phyloP scores from a whole-genome alignment of 169 alveolate genomes.

The Theileria parva region DNA sequence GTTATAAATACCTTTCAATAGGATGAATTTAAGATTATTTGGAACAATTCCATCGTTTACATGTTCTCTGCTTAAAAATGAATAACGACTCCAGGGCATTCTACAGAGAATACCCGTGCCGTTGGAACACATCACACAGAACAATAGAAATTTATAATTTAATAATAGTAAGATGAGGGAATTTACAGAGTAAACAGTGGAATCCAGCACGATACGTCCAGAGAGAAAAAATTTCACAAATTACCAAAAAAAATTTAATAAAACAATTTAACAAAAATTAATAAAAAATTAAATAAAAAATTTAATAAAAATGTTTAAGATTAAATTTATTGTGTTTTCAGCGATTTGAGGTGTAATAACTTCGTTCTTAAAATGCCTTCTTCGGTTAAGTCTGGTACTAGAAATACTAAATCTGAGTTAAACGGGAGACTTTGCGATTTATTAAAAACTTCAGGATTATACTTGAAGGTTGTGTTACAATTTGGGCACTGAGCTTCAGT shows the following conservation, averaged over 20 bases:
- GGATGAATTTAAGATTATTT: not conserved
- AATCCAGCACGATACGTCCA: not conserved
- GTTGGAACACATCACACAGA: not conserved
- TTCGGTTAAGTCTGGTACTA: slow-evolving; percentile 56
- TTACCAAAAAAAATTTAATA: not conserved
- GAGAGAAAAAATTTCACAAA: not conserved
- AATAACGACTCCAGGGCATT: slow-evolving; percentile 37
- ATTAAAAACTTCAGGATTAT: slow-evolving; percentile 48
- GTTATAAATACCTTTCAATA: not conserved
- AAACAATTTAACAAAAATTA: not conserved
- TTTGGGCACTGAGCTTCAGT: slow-evolving; percentile 44
- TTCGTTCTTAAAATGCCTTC: slow-evolving; percentile 57
- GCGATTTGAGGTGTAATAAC: slow-evolving; percentile 1
- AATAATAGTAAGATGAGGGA: no score
- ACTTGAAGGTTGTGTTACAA: slow-evolving; percentile 39
- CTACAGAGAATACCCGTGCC: slow-evolving; percentile 12
- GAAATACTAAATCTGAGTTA: slow-evolving; percentile 39
- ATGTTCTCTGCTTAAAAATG: slow-evolving; percentile 1
- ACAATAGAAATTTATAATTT: not conserved
- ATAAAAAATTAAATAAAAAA: no score
- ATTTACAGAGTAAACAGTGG: not conserved
- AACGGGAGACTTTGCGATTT: slow-evolving; percentile 21
- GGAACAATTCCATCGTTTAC: not conserved
- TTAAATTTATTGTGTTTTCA: not conserved
- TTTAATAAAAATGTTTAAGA: not conserved